Evolutionary conservation across 176 grass and related monocot species (phyloP).

Genomic region (Urochloa ruziziensis): DNA sequence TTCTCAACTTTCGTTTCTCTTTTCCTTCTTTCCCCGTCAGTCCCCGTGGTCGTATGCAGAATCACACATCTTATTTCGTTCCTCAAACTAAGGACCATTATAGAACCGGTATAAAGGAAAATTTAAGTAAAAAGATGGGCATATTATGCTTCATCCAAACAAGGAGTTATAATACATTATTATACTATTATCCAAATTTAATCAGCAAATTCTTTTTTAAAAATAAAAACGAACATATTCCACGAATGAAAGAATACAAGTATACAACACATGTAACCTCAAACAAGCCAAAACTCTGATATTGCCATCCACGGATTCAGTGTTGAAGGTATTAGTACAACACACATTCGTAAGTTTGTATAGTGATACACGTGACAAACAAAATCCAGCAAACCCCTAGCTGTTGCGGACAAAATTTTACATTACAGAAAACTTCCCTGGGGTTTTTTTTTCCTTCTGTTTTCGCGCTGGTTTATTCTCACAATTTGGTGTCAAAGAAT

Average conservation of each 20-base stretch:
- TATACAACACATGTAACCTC: not conserved
- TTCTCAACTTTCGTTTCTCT: too few relatives aligned
- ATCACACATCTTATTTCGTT: too few relatives aligned
- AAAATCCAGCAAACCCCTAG: not conserved
- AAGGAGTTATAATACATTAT: not conserved
- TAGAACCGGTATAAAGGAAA: too few relatives aligned
- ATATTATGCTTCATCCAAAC: not conserved
- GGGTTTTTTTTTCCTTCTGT: not conserved
- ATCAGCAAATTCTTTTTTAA: not conserved
- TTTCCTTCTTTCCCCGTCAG: too few relatives aligned
- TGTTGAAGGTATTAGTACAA: conserved; percentile 2
- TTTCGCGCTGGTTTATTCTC: not conserved
- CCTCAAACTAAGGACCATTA: too few relatives aligned
- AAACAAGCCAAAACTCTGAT: not conserved
- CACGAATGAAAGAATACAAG: not conserved
- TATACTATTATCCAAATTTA: not conserved
- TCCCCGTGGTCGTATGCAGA: too few relatives aligned
- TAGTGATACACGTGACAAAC: conserved; percentile 13
- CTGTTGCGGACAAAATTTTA: conserved; percentile 16
- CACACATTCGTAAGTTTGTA: not conserved
- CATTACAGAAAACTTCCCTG: conserved; percentile 4
- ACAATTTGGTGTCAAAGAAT: conserved; percentile 11
- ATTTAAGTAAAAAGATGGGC: too few relatives aligned
- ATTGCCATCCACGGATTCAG: not conserved
- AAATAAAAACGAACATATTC: too few relatives aligned